phyloP scores from a whole-genome alignment of 495 filamentous ascomycete species.

The Penicillium pancosmium region DNA sequence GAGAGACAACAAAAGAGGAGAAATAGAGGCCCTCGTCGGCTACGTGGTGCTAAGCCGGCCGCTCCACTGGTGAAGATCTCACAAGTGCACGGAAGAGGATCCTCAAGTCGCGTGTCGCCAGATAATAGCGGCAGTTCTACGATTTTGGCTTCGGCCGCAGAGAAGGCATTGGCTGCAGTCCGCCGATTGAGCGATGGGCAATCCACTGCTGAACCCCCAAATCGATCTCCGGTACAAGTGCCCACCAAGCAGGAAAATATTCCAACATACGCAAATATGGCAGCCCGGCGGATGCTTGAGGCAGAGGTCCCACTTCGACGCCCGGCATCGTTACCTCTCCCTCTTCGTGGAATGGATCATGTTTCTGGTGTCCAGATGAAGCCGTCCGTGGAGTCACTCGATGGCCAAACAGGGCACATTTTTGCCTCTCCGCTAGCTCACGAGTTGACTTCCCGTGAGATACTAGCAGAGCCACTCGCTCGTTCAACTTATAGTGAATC shows the following conservation, averaged over 20 bases:
- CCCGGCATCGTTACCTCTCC: conserved; percentile 28
- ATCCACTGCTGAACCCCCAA: conserved; percentile 14
- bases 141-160: conserved; percentile 37
- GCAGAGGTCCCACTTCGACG: conserved; percentile 21
- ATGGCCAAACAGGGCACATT: conserved; percentile 28
- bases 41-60: conserved; percentile 36
- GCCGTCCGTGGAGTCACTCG: conserved; percentile 40
- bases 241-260: conserved; percentile 27
- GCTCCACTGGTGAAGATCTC: conserved; percentile 39
- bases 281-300: conserved; percentile 26
- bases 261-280: conserved; percentile 34
- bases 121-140: conserved; percentile 25
- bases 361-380: conserved; percentile 30
- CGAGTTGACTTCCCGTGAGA: conserved; percentile 29
- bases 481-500: conserved; percentile 46
- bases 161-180: conserved; percentile 42
- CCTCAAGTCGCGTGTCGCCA: conserved; percentile 30
- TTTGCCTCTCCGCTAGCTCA: conserved; percentile 38
- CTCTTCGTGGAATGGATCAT: conserved; percentile 18
- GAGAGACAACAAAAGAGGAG: conserved; percentile 19
- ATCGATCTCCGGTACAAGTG: background rate
- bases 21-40: conserved; percentile 29
- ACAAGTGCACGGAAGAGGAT: conserved; percentile 37
- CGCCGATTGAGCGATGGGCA: conserved; percentile 39
- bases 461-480: conserved; percentile 28